These are phyloP conservation scores for Penicillium lividum DNA, from an alignment of 495 filamentous ascomycete species.

Conservation along the genomic window DNA sequence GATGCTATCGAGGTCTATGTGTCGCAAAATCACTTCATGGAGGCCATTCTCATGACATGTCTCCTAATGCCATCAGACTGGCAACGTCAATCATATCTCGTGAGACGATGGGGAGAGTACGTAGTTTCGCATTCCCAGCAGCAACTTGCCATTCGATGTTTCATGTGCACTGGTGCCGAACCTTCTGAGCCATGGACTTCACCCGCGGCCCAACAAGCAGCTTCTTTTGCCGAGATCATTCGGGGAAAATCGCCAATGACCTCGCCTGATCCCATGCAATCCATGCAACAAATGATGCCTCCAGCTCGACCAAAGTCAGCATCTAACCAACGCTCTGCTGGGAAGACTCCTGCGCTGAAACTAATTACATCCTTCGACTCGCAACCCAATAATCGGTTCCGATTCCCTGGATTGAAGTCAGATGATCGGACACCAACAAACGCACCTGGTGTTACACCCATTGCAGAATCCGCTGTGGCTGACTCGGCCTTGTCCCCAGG, in stretches of 20 bases:
- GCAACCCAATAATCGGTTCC: slow-evolving; percentile 56
- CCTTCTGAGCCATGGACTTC: slow-evolving; percentile 83
- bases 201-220: slow-evolving; percentile 70
- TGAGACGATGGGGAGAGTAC: slow-evolving; percentile 93
- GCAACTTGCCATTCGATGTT: slow-evolving; percentile 89
- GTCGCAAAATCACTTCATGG: slow-evolving; percentile 88
- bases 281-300: slow-evolving; percentile 22
- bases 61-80: slow-evolving; percentile 76
- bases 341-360: slow-evolving; percentile 84
- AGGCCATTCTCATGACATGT: slow-evolving; percentile 79
- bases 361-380: slow-evolving; percentile 85
- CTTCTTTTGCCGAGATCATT: slow-evolving; percentile 39
- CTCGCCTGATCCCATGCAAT: slow-evolving; percentile 36
- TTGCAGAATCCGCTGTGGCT: slow-evolving; percentile 84
- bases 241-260: slow-evolving; percentile 46
- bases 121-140: slow-evolving; percentile 84
- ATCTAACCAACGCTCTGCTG: slow-evolving; percentile 41
- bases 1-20: slow-evolving; percentile 97
- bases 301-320: slow-evolving; percentile 29
- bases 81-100: slow-evolving; percentile 83
- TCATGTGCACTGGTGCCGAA: slow-evolving; percentile 77
- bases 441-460: slow-evolving; percentile 79
- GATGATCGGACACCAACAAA: slow-evolving; percentile 77
- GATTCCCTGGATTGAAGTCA: slow-evolving; percentile 64
- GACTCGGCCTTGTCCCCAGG: slow-evolving; percentile 83